These are phyloP conservation scores for Boletus patriciae DNA, from an alignment of 768 basidiomycete species.

Conservation along the genomic window DNA sequence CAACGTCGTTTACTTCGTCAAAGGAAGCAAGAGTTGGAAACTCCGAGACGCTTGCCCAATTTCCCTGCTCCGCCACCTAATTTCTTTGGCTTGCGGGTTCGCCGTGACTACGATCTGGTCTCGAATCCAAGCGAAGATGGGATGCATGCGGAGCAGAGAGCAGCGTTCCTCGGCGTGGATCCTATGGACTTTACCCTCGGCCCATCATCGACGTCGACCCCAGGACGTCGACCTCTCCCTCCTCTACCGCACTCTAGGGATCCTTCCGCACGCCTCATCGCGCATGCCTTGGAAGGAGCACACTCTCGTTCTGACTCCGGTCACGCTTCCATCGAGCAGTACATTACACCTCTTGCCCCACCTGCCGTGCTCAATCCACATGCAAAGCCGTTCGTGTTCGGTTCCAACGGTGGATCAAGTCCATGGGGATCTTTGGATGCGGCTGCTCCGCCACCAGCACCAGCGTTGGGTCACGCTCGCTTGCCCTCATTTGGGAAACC, in stretches of 20 bases:
- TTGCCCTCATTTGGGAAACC: conserved; percentile 57
- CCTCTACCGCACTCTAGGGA: conserved; percentile 65
- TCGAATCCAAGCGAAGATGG: conserved; percentile 89
- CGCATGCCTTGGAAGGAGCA: conserved; percentile 58
- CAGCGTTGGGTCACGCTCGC: conserved; percentile 37
- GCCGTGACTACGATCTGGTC: conserved; percentile 65
- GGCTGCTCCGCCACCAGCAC: conserved; percentile 38
- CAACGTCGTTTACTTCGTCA: conserved; percentile 60
- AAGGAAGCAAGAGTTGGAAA: conserved; percentile 50
- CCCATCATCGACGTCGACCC: conserved; percentile 44
- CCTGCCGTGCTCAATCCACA: conserved; percentile 61
- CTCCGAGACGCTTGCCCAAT: conserved; percentile 70
- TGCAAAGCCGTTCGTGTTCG: conserved; percentile 86
- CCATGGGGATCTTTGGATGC: conserved; percentile 35
- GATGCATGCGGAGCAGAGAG: conserved; percentile 32
- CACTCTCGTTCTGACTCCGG: conserved; percentile 57
- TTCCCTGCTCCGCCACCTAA: conserved; percentile 76
- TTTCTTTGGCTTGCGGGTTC: conserved; percentile 41
- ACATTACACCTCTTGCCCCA: conserved; percentile 15
- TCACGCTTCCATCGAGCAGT: conserved; percentile 38
- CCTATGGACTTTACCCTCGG: conserved; percentile 46
- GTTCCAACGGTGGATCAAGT: conserved; percentile 39
- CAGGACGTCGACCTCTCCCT: conserved; percentile 52
- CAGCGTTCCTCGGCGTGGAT: conserved; percentile 46
- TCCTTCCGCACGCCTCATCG: conserved; percentile 59